Evolutionary conservation across 1,139 yeast species (phyloP), one percentile per base, ranked within the genome.

Genomic region (Yamadazyma friedrichii): DNA sequence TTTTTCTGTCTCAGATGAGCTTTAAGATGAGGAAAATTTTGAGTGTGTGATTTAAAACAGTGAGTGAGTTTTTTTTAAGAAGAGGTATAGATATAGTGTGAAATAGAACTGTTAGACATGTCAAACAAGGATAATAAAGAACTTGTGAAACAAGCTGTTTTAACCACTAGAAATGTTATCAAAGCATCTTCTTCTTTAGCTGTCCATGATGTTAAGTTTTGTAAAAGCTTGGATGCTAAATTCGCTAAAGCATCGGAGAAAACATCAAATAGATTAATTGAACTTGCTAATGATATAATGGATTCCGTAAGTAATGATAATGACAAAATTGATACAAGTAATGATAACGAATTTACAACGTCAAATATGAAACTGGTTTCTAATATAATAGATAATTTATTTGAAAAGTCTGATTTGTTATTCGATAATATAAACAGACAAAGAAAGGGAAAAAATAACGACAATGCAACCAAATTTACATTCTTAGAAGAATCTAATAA

Each of bases 141-240:
- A 29, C 10, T 15, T 9, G 28, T 41, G 8, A 38, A 38, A 36
- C 13, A 38, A 8, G 39, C 39, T 11, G 28, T 39, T 2, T 35
- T 41, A 33, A 20, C 36, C 27, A 30, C 41, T 5, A 31, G 33
- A 38, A 70, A 70, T 20, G 70, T 84, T 1, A 80, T 88, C 29
- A 72, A 96, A 47, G 76, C 87, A 2, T 79, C 96, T 0, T 69
- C 84, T 5, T 79, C 86, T 2, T 64, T 93, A 35, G 85, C 89
- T 2, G 80, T 88, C 0, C 88, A 87, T 49, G 98, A 93, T 65
- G 76, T 89, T 20, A 76, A 75, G 34, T 93, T 91, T 54, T 80
- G 82, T 62, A 75, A 74, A 41, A 78, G 89, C 35, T 60, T 89
- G n/a, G 95, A 88, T 54, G 54, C 69, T 2, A 56, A 61, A 0